phyloP scores from a whole-genome alignment of 1,284 basidiomycete genomes.

The Agroathelia rolfsii region DNA sequence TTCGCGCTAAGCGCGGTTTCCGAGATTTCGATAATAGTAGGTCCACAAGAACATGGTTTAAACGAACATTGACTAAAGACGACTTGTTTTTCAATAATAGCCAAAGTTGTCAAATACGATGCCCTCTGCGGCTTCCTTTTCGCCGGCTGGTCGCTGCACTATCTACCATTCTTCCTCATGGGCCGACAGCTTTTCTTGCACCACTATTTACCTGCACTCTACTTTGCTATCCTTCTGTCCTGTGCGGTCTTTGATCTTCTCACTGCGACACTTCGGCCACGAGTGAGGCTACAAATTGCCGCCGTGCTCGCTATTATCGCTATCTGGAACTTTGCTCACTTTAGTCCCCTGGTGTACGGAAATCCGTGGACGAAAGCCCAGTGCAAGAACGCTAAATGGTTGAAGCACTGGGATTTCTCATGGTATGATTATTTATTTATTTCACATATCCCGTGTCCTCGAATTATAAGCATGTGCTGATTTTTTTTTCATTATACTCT shows the following conservation, averaged over 20 bases:
- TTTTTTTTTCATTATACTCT: constrained; percentile 1
- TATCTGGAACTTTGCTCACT: constrained; percentile 71
- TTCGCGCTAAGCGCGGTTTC: constrained; percentile 86
- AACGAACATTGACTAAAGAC: too few species aligned
- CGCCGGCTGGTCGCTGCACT: constrained; percentile 91
- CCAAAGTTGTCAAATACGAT: constrained; percentile 88
- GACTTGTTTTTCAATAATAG: too few species aligned
- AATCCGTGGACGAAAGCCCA: constrained; percentile 76
- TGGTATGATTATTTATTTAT: constrained; percentile 47
- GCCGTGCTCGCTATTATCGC: constrained; percentile 64
- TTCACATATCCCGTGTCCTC: constrained; percentile 1
- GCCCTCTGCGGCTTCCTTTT: constrained; percentile 84
- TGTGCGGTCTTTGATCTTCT: constrained; percentile 79
- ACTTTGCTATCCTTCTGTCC: constrained; percentile 81
- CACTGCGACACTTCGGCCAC: constrained; percentile 71
- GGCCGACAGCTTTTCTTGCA: constrained; percentile 92
- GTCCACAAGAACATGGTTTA: too few species aligned
- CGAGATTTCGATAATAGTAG: constrained; percentile 85
- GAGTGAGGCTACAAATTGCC: constrained; percentile 72
- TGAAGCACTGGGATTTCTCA: constrained; percentile 93
- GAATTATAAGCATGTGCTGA: too few species aligned
- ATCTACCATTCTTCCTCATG: constrained; percentile 96
- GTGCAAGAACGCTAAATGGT: constrained; percentile 75
- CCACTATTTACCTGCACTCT: constrained; percentile 94
- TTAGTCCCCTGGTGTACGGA: constrained; percentile 83